Percentiles rank a stretch among this genome's conserved stretches.
Conservation (phyloP, 2,329 filamentous ascomycete species). For the Tolypocladium paradoxum region DNA sequence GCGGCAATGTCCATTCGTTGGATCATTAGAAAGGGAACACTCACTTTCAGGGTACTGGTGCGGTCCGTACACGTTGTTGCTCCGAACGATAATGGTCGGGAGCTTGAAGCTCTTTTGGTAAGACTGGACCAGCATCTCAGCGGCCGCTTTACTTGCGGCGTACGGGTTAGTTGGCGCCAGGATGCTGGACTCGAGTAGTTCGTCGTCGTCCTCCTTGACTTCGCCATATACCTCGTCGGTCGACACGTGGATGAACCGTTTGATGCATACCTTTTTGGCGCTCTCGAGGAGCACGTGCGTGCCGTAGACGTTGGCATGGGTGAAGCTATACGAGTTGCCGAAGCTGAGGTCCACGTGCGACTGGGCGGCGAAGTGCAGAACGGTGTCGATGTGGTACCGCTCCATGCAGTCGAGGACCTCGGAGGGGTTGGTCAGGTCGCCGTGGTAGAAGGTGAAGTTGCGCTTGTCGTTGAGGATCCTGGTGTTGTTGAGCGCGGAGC, state of each 20-base stretch:
- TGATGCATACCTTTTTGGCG: slow-evolving; percentile 59
- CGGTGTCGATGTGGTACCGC: slow-evolving; percentile 62
- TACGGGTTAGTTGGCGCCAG: slow-evolving; percentile 75
- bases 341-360: slow-evolving; percentile 78
- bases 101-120: slow-evolving; percentile 76
- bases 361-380: slow-evolving; percentile 80
- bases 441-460: slow-evolving; percentile 73
- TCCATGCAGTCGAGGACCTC: slow-evolving; percentile 63
- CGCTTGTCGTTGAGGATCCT: slow-evolving; percentile 52
- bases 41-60: slow-evolving; percentile 76
- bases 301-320: slow-evolving; percentile 70
- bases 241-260: slow-evolving; percentile 69
- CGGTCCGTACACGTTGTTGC: slow-evolving; percentile 79
- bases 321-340: slow-evolving; percentile 72
- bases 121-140: slow-evolving; percentile 80
- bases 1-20: neutral
- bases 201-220: slow-evolving; percentile 59
- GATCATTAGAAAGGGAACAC: slow-evolving; percentile 15
- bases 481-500: slow-evolving; percentile 71
- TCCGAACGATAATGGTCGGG: slow-evolving; percentile 67
- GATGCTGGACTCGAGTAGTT: slow-evolving; percentile 62
- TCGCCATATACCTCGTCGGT: slow-evolving; percentile 84
- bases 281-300: slow-evolving; percentile 76
- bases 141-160: slow-evolving; percentile 68
- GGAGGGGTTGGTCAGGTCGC: slow-evolving; percentile 61